Evolutionary conservation across 1,284 basidiomycete genomes (phyloP).

Genomic region (Cystobasidium slooffiae): DNA sequence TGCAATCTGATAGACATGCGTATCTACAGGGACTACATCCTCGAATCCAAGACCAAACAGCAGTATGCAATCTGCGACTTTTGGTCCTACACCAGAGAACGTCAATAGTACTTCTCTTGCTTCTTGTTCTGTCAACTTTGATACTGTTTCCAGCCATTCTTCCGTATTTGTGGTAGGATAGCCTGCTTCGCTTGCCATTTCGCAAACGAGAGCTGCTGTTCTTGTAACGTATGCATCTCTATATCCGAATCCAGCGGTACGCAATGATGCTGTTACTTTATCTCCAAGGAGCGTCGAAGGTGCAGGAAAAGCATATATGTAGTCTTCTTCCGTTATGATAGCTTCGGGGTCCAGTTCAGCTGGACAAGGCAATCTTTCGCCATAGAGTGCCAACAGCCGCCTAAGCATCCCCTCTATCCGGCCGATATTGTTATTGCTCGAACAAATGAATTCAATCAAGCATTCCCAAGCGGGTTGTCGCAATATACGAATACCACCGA

Average conservation of each 20-base stretch:
- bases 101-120: constrained; percentile 76
- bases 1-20: constrained; percentile 69
- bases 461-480: constrained; percentile 97
- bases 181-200: constrained; percentile 59
- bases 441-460: constrained; percentile 94
- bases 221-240: constrained; percentile 86
- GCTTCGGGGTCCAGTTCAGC: constrained; percentile 41
- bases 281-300: constrained; percentile 69
- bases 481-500: constrained; percentile 69
- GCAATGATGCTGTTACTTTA: constrained; percentile 70
- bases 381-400: constrained; percentile 50
- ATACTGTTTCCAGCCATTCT: constrained; percentile 63
- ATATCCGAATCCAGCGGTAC: constrained; percentile 91
- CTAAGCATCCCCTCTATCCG: constrained; percentile 90
- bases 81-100: constrained; percentile 89
- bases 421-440: constrained; percentile 93
- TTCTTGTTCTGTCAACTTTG: constrained; percentile 64
- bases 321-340: constrained; percentile 48
- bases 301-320: constrained; percentile 83
- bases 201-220: constrained; percentile 73
- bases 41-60: constrained; percentile 94
- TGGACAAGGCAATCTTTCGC: constrained; percentile 49
- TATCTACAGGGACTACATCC: constrained; percentile 87
- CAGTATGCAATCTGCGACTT: constrained; percentile 92
- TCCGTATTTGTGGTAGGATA: constrained; percentile 46